Percentiles rank a stretch among this genome's conserved stretches.
These are phyloP conservation scores for Alternaria arbusti DNA, from an alignment of 2,329 filamentous ascomycete genomes.

Conservation along the genomic window DNA sequence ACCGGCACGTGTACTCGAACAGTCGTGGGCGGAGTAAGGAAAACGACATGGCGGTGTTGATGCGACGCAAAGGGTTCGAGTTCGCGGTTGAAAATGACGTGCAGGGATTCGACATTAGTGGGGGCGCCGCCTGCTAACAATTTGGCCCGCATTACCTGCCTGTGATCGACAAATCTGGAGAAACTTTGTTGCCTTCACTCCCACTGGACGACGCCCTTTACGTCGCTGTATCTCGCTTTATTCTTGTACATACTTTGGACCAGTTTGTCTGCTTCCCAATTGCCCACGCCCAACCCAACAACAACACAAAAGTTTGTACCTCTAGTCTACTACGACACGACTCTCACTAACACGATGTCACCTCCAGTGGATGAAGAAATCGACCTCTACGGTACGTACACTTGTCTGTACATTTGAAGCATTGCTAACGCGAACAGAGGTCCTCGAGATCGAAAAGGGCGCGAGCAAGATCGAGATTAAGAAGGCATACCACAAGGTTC, in stretches of 20 bases:
- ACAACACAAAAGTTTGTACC: background rate
- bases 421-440: slow-evolving; percentile 62
- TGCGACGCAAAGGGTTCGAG: background rate
- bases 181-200: slow-evolving; percentile 14
- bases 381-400: slow-evolving; percentile 63
- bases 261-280: background rate
- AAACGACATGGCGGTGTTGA: slow-evolving; percentile 29
- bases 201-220: background rate
- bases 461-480: slow-evolving; percentile 84
- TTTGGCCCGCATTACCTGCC: slow-evolving; percentile 11
- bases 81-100: slow-evolving; percentile 12
- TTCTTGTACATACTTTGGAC: slow-evolving; percentile 11
- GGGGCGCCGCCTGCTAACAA: slow-evolving; percentile 8
- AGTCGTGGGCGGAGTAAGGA: slow-evolving; percentile 30
- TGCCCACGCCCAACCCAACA: background rate
- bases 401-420: background rate
- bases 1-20: slow-evolving; percentile 35
- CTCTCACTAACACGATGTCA: slow-evolving; percentile 16
- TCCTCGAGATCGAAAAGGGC: slow-evolving; percentile 75
- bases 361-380: slow-evolving; percentile 54
- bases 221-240: background rate
- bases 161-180: slow-evolving; percentile 2
- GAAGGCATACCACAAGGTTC: slow-evolving; percentile 93
- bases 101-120: slow-evolving; percentile 11
- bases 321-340: background rate